Percentiles rank a stretch among this genome's conserved stretches.
Conservation (phyloP, 2,329 filamentous ascomycete species). For the Coniosporium tulheliwenetii region DNA sequence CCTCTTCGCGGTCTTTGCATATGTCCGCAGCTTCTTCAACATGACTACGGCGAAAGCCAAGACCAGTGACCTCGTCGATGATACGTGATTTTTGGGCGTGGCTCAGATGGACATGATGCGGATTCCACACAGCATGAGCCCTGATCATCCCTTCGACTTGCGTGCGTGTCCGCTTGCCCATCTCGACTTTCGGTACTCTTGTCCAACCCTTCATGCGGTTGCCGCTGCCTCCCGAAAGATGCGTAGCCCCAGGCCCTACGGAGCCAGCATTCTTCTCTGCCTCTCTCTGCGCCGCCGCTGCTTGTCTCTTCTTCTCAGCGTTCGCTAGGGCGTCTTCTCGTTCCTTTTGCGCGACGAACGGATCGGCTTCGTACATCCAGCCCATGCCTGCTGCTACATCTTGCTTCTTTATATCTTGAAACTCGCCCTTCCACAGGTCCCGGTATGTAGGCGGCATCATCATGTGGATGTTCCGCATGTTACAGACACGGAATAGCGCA, state of each 20-base stretch:
- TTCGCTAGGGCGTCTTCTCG: conserved; percentile 61
- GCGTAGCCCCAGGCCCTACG: conserved; percentile 28
- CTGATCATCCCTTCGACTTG: conserved; percentile 70
- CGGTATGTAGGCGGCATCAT: conserved; percentile 84
- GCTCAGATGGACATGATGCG: conserved; percentile 53
- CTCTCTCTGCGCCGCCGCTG: conserved; percentile 41
- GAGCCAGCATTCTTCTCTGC: conserved; percentile 49
- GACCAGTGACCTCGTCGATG: conserved; percentile 55
- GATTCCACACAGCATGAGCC: conserved; percentile 73
- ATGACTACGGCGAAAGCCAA: conserved; percentile 82
- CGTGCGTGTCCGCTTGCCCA: conserved; percentile 66
- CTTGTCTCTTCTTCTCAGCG: conserved; percentile 64
- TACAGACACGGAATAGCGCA: conserved; percentile 78
- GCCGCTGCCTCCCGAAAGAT: conserved; percentile 12
- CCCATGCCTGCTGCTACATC: conserved; percentile 62
- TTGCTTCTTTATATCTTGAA: conserved; percentile 64
- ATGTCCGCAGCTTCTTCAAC: conserved; percentile 73
- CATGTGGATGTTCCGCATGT: conserved; percentile 90
- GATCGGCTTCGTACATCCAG: conserved; percentile 94
- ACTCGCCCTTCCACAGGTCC: conserved; percentile 78
- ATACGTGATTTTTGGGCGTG: conserved; percentile 41
- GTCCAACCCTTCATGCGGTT: conserved; percentile 59
- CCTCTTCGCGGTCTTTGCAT: conserved; percentile 85
- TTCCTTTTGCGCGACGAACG: conserved; percentile 68
- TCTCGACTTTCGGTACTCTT: conserved; percentile 76